phyloP scores from a whole-genome alignment of 345 rosid genomes.

The Cochlearia excelsa region DNA sequence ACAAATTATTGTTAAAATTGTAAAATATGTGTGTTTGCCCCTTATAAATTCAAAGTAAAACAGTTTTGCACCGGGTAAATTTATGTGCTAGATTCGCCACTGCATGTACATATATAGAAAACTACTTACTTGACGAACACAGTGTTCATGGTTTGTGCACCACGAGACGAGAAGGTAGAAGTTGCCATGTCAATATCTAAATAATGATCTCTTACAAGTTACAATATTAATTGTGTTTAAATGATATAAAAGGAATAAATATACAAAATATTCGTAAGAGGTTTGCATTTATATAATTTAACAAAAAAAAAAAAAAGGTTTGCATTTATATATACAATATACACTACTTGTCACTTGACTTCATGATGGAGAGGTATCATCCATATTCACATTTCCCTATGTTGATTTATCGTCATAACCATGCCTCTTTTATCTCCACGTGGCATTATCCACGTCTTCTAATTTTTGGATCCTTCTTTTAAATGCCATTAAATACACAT shows the following conservation, averaged over 20 bases:
- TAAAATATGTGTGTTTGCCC: too few species aligned
- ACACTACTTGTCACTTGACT: too few species aligned
- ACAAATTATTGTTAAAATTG: too few species aligned
- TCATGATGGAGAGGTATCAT: slow-evolving; percentile 15
- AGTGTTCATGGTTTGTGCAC: slow-evolving; percentile 38
- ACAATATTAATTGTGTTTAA: slow-evolving; percentile 1
- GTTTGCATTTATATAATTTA: slow-evolving; percentile 23
- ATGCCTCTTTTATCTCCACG: slow-evolving; percentile 33
- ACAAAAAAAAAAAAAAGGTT: not conserved
- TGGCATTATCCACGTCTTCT: slow-evolving; percentile 28
- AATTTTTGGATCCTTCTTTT: slow-evolving; percentile 20
- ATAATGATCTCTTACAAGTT: slow-evolving; percentile 1
- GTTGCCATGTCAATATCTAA: slow-evolving; percentile 33
- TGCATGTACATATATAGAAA: too few species aligned
- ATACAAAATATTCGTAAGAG: slow-evolving; percentile 4
- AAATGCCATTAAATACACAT: not conserved
- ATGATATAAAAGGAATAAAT: not conserved
- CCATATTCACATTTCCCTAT: slow-evolving; percentile 31
- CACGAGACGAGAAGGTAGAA: slow-evolving; percentile 35
- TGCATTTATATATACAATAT: not conserved
- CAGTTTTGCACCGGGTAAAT: too few species aligned
- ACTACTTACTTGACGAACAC: slow-evolving; percentile 29
- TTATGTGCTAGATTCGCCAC: too few species aligned
- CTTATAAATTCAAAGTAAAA: too few species aligned
- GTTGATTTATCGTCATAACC: slow-evolving; percentile 22